Base-by-base conservation (phyloP, 2,329 filamentous ascomycete species). In the Fonsecaea pedrosoi region DNA sequence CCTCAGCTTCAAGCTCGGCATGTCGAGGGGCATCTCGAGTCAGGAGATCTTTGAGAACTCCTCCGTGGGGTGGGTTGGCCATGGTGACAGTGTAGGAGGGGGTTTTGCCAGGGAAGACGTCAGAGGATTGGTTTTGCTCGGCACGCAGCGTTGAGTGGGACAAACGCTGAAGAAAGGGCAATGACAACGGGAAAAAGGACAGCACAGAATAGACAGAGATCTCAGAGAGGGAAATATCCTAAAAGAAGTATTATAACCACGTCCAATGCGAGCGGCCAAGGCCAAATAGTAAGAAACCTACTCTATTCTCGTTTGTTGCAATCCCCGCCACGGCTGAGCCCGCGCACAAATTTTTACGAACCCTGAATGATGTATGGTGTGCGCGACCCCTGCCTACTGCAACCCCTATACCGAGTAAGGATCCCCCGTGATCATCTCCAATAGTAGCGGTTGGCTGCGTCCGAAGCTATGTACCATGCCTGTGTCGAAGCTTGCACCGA, bases 41-140 rank as follows among this genome's bases (percentile, higher is more conserved):
- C 75, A 98, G 87, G 78, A 99, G 88, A 86, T 99, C 95, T 90
- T 98, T 98, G 77, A 99, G 92, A 85, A 94, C 85, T 78, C 95
- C 95, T 83, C 94, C 94, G 78, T 95, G 91, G 73, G 92, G 91
- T 75, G 79, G 72, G 74, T 84, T 84, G 73, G 83, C 82, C 81
- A 84, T 84, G 21, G 54, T 35, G 13, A 54, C 13, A 10, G 21
- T 2, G 35, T 35, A 48, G 37, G 37, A 50, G 35, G 35, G 53
- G 30, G 25, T 32, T 5, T 13, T n/a, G 54, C 40, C 38, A 30
- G 54, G 18, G 21, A 32, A 53, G 45, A 18, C n/a, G n/a, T 34
- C 32, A 42, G 32, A 60, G 15, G 8, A n/a, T 38, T 40, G 42
- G 25, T 12, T 12, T 60, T 15, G 10, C 32, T 60, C 40, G 8